These are phyloP conservation scores for Dactylellina sp. DNA, from an alignment of 2,329 filamentous ascomycete species.

Conservation along the genomic window DNA sequence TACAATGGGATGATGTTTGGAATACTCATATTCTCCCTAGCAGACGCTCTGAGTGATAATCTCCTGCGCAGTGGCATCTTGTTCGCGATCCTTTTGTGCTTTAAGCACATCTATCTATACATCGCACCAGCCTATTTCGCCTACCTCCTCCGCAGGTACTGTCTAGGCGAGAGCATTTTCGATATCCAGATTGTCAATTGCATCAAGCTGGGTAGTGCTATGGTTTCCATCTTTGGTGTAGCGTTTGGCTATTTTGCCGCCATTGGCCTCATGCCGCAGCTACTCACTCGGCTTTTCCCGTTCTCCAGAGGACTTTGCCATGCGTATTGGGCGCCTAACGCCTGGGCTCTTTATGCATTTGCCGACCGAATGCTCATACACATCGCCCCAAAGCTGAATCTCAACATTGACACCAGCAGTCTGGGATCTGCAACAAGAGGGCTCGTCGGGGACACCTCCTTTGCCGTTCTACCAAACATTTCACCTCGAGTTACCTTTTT, in stretches of 20 bases:
- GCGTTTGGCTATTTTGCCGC: slow-evolving; percentile 90
- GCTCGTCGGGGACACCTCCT: slow-evolving; percentile 90
- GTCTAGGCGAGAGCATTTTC: slow-evolving; percentile 82
- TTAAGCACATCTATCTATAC: slow-evolving; percentile 99
- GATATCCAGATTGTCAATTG: slow-evolving; percentile 81
- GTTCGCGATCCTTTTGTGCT: slow-evolving; percentile 86
- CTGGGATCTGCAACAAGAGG: slow-evolving; percentile 91
- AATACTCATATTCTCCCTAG: slow-evolving; percentile 84
- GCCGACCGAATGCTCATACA: slow-evolving; percentile 84
- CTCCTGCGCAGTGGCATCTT: slow-evolving; percentile 81
- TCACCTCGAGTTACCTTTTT: slow-evolving; percentile 82
- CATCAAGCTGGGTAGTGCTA: slow-evolving; percentile 81
- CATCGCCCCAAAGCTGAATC: slow-evolving; percentile 82
- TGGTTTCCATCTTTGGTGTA: slow-evolving; percentile 77
- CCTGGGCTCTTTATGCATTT: slow-evolving; percentile 98
- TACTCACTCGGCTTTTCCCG: slow-evolving; percentile 86
- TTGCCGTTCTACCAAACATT: slow-evolving; percentile 90
- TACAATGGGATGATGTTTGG: slow-evolving; percentile 99
- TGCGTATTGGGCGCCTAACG: slow-evolving; percentile 97
- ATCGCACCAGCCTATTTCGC: slow-evolving; percentile 96
- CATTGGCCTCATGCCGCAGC: slow-evolving; percentile 84
- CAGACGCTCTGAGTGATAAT: slow-evolving; percentile 80
- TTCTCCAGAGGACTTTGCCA: slow-evolving; percentile 95
- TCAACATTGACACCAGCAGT: slow-evolving; percentile 78
- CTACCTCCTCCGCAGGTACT: slow-evolving; percentile 89